Percentiles rank a stretch among this genome's conserved stretches.
Conservation (phyloP, 129 eudicot genomes). For the Oenanthe sinensis region DNA sequence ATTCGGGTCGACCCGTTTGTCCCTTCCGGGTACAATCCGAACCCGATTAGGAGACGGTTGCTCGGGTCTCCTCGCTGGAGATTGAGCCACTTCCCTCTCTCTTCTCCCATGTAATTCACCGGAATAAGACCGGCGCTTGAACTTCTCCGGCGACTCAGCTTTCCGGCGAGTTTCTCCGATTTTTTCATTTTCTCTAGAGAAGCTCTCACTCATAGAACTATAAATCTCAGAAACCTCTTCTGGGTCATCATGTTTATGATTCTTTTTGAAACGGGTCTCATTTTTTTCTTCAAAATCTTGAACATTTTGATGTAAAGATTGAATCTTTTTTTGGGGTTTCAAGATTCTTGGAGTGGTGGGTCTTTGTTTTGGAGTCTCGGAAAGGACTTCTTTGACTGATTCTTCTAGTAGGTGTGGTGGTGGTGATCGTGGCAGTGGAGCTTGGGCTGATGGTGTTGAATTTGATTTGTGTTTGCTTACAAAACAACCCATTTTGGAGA, state of each 20-base stretch:
- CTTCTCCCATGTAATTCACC: slow-evolving; percentile 25
- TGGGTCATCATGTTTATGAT: neutral
- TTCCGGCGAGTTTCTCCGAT: slow-evolving; percentile 24
- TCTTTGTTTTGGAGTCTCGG: slow-evolving; percentile 35
- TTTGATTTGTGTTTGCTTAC: slow-evolving; percentile 25
- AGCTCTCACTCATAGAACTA: slow-evolving; percentile 37
- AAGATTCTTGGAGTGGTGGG: slow-evolving; percentile 18
- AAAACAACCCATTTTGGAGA: slow-evolving; percentile 43
- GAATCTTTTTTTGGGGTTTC: slow-evolving; percentile 16
- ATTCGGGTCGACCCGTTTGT: slow-evolving; percentile 1
- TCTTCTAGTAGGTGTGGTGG: slow-evolving; percentile 42
- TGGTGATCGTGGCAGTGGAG: slow-evolving; percentile 22
- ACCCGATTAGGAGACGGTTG: slow-evolving; percentile 48
- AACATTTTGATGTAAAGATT: slow-evolving; percentile 19
- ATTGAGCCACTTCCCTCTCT: slow-evolving; percentile 25
- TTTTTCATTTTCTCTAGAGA: slow-evolving; percentile 20
- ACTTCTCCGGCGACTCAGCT: slow-evolving; percentile 36
- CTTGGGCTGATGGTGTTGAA: slow-evolving; percentile 9
- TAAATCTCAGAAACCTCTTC: slow-evolving; percentile 40
- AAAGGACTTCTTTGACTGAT: slow-evolving; percentile 57
- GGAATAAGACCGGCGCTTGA: slow-evolving; percentile 25
- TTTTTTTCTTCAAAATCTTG: slow-evolving; percentile 10
- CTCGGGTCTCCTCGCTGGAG: slow-evolving; percentile 49
- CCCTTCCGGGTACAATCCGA: slow-evolving; percentile 26
- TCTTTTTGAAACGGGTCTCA: slow-evolving; percentile 10